Conservation (phyloP, 225 moss, liverwort and hornwort species). For the Sphagnum contortum region DNA sequence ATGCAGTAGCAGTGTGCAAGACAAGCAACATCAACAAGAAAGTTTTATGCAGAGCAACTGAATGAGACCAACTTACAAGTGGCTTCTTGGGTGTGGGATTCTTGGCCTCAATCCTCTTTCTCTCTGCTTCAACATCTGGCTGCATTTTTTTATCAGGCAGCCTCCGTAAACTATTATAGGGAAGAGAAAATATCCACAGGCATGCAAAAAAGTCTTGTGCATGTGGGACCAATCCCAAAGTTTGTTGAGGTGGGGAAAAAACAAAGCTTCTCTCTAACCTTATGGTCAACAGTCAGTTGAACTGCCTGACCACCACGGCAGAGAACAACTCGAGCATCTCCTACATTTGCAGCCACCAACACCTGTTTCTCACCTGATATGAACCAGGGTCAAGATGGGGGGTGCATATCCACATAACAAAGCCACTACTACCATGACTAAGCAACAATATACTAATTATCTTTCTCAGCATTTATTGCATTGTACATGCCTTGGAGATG, state of each 20-base stretch:
- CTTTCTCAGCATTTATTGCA: too few species aligned
- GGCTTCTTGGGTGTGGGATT: conserved; percentile 93
- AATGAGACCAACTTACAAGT: conserved; percentile 33
- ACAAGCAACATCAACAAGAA: too few species aligned
- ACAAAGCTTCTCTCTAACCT: conserved; percentile 24
- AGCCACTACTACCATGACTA: not conserved
- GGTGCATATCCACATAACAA: not conserved
- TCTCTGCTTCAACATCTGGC: conserved; percentile 94
- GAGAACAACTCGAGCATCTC: conserved; percentile 75
- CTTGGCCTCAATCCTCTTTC: conserved; percentile 81
- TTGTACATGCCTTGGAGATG: not conserved
- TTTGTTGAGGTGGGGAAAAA: not conserved
- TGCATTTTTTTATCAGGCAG: conserved; percentile 20
- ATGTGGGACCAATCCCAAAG: not conserved
- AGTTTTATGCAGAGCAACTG: too few species aligned
- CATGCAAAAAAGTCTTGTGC: not conserved
- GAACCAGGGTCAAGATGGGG: not conserved
- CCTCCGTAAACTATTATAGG: not conserved
- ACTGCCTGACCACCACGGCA: conserved; percentile 65
- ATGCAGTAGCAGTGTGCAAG: too few species aligned
- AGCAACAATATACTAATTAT: too few species aligned
- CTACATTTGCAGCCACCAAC: conserved; percentile 74
- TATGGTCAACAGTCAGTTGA: conserved; percentile 90
- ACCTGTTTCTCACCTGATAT: conserved; percentile 58
- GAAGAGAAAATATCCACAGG: too few species aligned